Percentiles rank a stretch among this genome's conserved stretches.
Evolutionary conservation across 495 filamentous ascomycete species (phyloP).

Genomic region (Penicillium dipodomyicola): DNA sequence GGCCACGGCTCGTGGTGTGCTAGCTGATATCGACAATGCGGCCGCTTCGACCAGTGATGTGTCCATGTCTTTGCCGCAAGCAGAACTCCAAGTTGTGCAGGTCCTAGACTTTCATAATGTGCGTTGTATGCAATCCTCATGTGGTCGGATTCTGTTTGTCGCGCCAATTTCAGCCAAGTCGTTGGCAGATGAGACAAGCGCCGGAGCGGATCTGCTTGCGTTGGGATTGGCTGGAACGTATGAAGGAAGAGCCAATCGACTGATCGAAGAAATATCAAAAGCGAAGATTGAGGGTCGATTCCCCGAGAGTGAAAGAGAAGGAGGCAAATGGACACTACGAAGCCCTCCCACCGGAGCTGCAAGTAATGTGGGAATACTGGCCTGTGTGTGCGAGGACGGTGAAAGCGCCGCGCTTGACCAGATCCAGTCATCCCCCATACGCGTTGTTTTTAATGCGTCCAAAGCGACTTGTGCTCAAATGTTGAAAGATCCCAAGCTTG

Average conservation of each 20-base stretch:
- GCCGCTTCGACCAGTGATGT: constrained; percentile 49
- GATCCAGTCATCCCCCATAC: constrained; percentile 31
- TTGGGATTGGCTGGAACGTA: constrained; percentile 60
- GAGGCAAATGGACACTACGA: constrained; percentile 73
- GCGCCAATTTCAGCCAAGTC: constrained; percentile 58
- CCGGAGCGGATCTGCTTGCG: constrained; percentile 61
- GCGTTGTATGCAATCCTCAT: constrained; percentile 72
- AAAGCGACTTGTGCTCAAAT: constrained; percentile 32
- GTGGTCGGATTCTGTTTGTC: constrained; percentile 72
- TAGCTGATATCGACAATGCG: constrained; percentile 72
- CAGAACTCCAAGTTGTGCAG: constrained; percentile 70
- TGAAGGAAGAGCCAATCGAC: constrained; percentile 71
- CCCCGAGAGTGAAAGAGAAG: constrained; percentile 73
- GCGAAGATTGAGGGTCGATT: constrained; percentile 84
- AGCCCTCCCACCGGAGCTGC: constrained; percentile 55
- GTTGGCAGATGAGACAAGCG: constrained; percentile 34
- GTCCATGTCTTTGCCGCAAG: constrained; percentile 28
- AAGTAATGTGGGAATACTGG: constrained; percentile 63
- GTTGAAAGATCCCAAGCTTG: constrained; percentile 32
- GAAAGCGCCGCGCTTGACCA: constrained; percentile 26
- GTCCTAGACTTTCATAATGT: constrained; percentile 68
- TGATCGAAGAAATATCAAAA: constrained; percentile 82
- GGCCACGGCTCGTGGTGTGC: constrained; percentile 70
- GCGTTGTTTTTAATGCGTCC: constrained; percentile 41
- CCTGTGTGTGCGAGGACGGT: constrained; percentile 75